Percentiles rank a stretch among this genome's conserved stretches.
These are phyloP conservation scores for Podila clonocystis DNA, from an alignment of 192 early-diverging fungal genomes.

Conservation along the genomic window DNA sequence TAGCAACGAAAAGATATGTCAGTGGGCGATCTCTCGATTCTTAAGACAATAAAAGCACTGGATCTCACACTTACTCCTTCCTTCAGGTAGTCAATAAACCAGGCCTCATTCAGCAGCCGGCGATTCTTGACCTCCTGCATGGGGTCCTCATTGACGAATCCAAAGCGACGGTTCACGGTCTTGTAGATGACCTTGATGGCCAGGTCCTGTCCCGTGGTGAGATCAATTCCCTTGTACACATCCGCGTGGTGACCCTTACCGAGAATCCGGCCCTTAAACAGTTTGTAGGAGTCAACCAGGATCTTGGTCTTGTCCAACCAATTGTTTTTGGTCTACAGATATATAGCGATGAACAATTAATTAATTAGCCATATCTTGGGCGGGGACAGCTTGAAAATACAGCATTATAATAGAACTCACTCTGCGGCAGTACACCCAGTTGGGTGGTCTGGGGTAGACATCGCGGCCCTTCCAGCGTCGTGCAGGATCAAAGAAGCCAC, in stretches of 20 bases:
- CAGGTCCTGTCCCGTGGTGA: conserved; percentile 40
- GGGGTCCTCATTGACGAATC: conserved; percentile 42
- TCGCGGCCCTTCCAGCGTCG: conserved; percentile 51
- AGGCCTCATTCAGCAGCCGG: conserved; percentile 40
- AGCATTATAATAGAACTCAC: conserved; percentile 12
- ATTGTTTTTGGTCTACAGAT: conserved; percentile 40
- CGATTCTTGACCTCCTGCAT: conserved; percentile 47
- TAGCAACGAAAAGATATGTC: background rate
- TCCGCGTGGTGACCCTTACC: conserved; percentile 52
- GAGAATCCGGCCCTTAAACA: conserved; percentile 35
- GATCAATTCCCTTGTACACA: conserved; percentile 47
- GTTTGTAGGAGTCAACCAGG: conserved; percentile 28
- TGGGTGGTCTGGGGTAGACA: conserved; percentile 41
- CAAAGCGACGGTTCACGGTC: conserved; percentile 33
- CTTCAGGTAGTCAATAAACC: conserved; percentile 50
- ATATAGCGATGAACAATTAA: background rate
- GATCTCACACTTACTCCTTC: conserved; percentile 27
- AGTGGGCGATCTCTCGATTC: background rate
- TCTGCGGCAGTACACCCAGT: conserved; percentile 47
- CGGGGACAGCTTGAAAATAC: background rate
- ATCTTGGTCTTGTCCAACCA: conserved; percentile 50
- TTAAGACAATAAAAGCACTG: background rate
- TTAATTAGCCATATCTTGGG: background rate
- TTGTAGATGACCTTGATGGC: conserved; percentile 52
- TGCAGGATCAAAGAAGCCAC: conserved; percentile 48